Conservation (phyloP, 2,329 filamentous ascomycete genomes). For the Aspergillus fructus region DNA sequence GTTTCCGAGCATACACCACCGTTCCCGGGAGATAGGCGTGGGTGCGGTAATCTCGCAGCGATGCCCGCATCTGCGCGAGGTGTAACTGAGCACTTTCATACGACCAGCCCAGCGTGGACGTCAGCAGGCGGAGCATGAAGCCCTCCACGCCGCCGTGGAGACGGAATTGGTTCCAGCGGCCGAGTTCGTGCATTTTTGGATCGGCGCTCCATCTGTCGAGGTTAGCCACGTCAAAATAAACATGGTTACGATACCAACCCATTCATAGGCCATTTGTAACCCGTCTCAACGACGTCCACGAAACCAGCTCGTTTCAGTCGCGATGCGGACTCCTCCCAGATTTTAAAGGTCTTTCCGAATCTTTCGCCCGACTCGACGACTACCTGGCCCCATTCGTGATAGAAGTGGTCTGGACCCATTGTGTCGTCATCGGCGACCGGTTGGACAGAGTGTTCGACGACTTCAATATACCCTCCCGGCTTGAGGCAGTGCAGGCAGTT, state of each 20-base stretch:
- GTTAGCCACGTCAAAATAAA: not conserved
- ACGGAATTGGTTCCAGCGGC: constrained; percentile 23
- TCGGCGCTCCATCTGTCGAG: constrained; percentile 20
- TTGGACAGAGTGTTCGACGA: constrained; percentile 38
- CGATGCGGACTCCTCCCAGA: constrained; percentile 23
- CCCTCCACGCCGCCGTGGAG: constrained; percentile 21
- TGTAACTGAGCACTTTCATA: constrained; percentile 23
- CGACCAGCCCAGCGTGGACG: constrained; percentile 22
- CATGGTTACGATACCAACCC: not conserved
- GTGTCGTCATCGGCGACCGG: constrained; percentile 21
- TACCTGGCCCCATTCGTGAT: constrained; percentile 18
- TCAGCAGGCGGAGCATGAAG: constrained; percentile 25
- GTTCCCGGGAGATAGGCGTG: constrained; percentile 24
- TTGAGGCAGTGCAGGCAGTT: constrained; percentile 22
- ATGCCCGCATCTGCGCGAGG: constrained; percentile 24
- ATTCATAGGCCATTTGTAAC: constrained; percentile 27
- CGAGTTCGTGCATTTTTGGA: constrained; percentile 23
- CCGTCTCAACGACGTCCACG: constrained; percentile 23
- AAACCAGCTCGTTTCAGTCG: constrained; percentile 27
- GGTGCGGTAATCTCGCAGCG: constrained; percentile 20
- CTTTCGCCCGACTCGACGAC: constrained; percentile 17
- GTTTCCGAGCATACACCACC: constrained; percentile 22
- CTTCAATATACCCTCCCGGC: constrained; percentile 40
- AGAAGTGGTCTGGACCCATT: constrained; percentile 19
- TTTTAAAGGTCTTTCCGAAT: constrained; percentile 32